These are phyloP conservation scores for Alternaria sp. DNA, from an alignment of 2,329 filamentous ascomycete genomes.

Conservation along the genomic window DNA sequence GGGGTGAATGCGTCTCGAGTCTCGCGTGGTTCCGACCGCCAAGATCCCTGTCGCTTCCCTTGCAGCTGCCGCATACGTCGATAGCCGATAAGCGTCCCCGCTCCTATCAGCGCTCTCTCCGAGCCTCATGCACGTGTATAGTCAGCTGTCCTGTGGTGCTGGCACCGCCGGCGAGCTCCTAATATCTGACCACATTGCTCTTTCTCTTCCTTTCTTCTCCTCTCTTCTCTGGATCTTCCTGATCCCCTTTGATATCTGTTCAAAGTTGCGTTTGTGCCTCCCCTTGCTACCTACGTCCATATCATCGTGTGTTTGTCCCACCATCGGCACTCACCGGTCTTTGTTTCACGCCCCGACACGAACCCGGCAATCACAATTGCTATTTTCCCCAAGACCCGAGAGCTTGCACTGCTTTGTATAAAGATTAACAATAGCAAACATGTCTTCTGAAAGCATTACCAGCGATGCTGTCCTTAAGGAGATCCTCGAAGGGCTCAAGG, in stretches of 20 bases:
- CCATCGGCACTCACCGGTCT: constrained; percentile 20
- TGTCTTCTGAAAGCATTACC: constrained; percentile 42
- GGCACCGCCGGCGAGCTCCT: constrained; percentile 22
- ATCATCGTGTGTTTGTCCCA: constrained; percentile 8
- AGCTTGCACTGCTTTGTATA: constrained; percentile 1
- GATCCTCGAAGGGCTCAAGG: constrained; percentile 64
- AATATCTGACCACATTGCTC: constrained; percentile 25
- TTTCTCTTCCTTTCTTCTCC: constrained; percentile 18
- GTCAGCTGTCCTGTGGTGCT: constrained; percentile 27
- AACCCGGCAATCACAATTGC: constrained; percentile 7
- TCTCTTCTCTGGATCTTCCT: constrained; percentile 22
- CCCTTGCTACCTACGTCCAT: constrained; percentile 9
- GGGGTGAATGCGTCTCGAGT: constrained; percentile 8
- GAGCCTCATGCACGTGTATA: constrained; percentile 25
- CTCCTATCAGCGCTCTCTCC: constrained; percentile 36
- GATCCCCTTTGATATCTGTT: constrained; percentile 12
- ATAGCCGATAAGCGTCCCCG: constrained; percentile 40
- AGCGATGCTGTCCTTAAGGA: constrained; percentile 59
- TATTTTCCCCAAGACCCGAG: neutral
- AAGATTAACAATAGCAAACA: constrained; percentile 23
- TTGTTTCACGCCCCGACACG: constrained; percentile 20
- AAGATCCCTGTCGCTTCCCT: constrained; percentile 28
- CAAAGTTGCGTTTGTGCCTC: constrained; percentile 20
- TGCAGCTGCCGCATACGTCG: constrained; percentile 38
- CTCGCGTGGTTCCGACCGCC: constrained; percentile 35